Percentiles rank a stretch among this genome's conserved stretches.
Evolutionary conservation across 2,329 filamentous ascomycete species (phyloP).

Genomic region (Diaporthe vaccinii): DNA sequence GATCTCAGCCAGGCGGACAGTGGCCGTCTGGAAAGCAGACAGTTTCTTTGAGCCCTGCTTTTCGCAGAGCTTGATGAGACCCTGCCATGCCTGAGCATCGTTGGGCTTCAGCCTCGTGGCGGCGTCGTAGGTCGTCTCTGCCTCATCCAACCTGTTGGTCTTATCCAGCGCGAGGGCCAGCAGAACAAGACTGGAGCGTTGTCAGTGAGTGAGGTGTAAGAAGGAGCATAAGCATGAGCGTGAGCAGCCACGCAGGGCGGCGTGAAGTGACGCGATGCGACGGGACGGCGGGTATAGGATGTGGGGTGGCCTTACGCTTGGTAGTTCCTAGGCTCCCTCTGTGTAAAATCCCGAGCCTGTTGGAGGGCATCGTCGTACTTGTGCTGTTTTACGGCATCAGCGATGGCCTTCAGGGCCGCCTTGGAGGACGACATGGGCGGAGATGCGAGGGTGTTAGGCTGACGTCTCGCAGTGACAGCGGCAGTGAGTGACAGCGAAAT

Average conservation of each 20-base stretch:
- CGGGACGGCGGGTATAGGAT: neutral
- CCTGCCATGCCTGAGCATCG: conserved; percentile 92
- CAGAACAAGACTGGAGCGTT: conserved; percentile 77
- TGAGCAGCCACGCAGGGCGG: neutral
- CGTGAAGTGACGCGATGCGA: neutral
- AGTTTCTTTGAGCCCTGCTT: conserved; percentile 79
- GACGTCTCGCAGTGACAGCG: neutral
- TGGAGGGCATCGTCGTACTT: conserved; percentile 83
- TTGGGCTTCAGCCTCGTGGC: conserved; percentile 80
- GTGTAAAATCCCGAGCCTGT: conserved; percentile 77
- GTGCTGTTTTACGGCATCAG: conserved; percentile 80
- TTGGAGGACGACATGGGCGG: conserved; percentile 70
- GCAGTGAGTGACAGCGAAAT: neutral
- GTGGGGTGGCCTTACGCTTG: conserved; percentile 74
- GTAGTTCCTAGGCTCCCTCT: conserved; percentile 83
- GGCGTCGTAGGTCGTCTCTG: conserved; percentile 81
- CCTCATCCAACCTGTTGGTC: conserved; percentile 76
- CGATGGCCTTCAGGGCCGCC: conserved; percentile 84
- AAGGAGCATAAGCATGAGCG: neutral
- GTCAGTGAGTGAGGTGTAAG: conserved; percentile 35
- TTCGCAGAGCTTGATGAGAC: conserved; percentile 87
- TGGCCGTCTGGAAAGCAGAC: conserved; percentile 80
- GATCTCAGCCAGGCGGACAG: conserved; percentile 80
- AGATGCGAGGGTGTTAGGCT: conserved; percentile 36
- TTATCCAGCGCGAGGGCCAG: conserved; percentile 88